Evolutionary conservation across 129 eudicot species (phyloP).

Genomic region (Centella asiatica): DNA sequence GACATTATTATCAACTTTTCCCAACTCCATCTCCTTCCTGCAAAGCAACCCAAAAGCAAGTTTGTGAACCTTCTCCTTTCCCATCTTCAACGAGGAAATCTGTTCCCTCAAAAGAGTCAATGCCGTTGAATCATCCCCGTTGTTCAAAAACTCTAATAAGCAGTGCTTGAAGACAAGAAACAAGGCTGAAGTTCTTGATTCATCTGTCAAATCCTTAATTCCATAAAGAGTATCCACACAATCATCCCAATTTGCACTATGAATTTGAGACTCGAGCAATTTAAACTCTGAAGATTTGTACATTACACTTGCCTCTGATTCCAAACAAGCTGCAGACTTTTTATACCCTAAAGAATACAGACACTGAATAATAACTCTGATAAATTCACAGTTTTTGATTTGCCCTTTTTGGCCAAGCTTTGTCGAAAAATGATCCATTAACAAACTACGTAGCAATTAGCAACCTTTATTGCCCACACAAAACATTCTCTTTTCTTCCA

Average conservation of each 20-base stretch:
- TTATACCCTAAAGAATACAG: slow-evolving; percentile 63
- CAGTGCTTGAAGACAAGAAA: slow-evolving; percentile 64
- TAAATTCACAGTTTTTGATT: slow-evolving; percentile 66
- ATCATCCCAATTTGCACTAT: slow-evolving; percentile 58
- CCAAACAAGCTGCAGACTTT: slow-evolving; percentile 72
- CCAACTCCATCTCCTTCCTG: slow-evolving; percentile 31
- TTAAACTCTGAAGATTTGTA: slow-evolving; percentile 53
- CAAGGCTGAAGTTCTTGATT: slow-evolving; percentile 58
- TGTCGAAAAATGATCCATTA: slow-evolving; percentile 41
- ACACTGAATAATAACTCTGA: slow-evolving; percentile 68
- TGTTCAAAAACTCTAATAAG: slow-evolving; percentile 61
- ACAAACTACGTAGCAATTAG: not conserved
- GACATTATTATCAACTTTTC: slow-evolving; percentile 26
- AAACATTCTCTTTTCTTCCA: slow-evolving; percentile 23
- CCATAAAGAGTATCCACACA: slow-evolving; percentile 39
- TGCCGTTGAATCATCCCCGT: slow-evolving; percentile 55
- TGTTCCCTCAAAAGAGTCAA: slow-evolving; percentile 51
- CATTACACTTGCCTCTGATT: slow-evolving; percentile 63
- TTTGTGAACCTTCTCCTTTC: slow-evolving; percentile 54
- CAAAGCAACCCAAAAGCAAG: slow-evolving; percentile 67
- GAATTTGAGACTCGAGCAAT: slow-evolving; percentile 46
- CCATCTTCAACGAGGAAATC: slow-evolving; percentile 44
- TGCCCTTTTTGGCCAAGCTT: slow-evolving; percentile 53
- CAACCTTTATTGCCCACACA: slow-evolving; percentile 16
- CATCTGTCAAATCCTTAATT: slow-evolving; percentile 56